A percentile compares a stretch with the other conserved stretches of the same genome.
These are phyloP conservation scores for Cicer judaicum DNA, from an alignment of 306 rosid genomes.

Conservation along the genomic window DNA sequence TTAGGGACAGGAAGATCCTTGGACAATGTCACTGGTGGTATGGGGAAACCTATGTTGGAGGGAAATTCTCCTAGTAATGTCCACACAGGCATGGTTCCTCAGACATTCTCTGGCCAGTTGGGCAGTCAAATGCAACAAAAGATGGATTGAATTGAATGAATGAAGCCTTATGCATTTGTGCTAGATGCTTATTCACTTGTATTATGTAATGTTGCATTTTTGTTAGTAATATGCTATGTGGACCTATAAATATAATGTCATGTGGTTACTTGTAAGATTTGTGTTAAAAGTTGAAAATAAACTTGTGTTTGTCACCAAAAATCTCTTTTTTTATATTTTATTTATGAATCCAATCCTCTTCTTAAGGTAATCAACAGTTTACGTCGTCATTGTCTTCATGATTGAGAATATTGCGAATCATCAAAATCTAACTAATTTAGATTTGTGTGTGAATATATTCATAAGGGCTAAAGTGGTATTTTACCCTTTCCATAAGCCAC, in stretches of 20 bases:
- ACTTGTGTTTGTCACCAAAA: background rate
- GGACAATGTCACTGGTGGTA: slow-evolving; percentile 23
- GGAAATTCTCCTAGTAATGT: slow-evolving; percentile 50
- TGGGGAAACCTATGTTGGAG: slow-evolving; percentile 49
- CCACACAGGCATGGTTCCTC: slow-evolving; percentile 38
- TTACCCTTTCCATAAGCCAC: too few species aligned
- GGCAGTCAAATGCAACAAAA: slow-evolving; percentile 46
- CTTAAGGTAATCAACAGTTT: too few species aligned
- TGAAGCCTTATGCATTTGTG: background rate
- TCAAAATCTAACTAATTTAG: too few species aligned
- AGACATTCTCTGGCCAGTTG: slow-evolving; percentile 46
- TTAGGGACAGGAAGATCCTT: slow-evolving; percentile 69
- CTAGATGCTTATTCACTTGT: slow-evolving; percentile 1
- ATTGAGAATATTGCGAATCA: too few species aligned
- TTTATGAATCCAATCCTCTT: too few species aligned
- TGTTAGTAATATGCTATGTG: background rate
- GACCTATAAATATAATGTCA: background rate
- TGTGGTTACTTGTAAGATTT: background rate
- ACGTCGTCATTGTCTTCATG: too few species aligned
- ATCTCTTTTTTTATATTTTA: too few species aligned
- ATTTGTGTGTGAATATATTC: too few species aligned
- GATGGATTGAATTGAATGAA: slow-evolving; percentile 44
- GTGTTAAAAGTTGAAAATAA: slow-evolving; percentile 20
- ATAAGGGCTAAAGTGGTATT: too few species aligned
- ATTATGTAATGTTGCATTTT: background rate